phyloP scores from a whole-genome alignment of 2,329 filamentous ascomycete genomes.

The Phialophora expanda region DNA sequence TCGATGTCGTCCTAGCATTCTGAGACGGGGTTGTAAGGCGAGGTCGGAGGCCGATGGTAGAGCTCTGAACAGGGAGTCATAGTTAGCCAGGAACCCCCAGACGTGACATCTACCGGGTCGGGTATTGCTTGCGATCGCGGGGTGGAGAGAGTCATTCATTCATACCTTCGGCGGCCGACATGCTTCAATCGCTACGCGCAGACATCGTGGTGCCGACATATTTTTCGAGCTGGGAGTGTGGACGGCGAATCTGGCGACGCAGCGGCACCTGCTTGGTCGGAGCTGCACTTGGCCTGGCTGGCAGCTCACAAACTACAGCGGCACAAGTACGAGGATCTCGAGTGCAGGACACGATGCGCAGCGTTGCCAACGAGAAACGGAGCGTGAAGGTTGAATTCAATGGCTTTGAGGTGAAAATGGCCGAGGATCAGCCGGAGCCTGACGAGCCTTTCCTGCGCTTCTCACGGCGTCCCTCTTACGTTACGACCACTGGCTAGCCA shows the following conservation, averaged over 20 bases:
- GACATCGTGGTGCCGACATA: slow-evolving; percentile 37
- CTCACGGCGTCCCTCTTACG: neutral
- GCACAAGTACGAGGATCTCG: neutral
- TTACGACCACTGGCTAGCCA: neutral
- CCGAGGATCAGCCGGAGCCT: neutral
- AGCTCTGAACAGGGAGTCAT: slow-evolving; percentile 9
- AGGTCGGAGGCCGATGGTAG: slow-evolving; percentile 12
- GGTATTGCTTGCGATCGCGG: no score
- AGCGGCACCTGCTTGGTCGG: neutral
- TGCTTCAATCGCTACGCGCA: slow-evolving; percentile 37
- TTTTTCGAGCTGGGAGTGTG: neutral
- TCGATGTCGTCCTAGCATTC: neutral
- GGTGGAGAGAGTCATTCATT: neutral
- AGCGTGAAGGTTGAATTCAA: neutral
- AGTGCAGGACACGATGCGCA: neutral
- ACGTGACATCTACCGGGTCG: neutral
- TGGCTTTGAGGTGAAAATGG: neutral
- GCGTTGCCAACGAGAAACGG: neutral
- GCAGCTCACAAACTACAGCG: neutral
- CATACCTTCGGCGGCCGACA: slow-evolving; percentile 36
- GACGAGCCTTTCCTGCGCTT: neutral
- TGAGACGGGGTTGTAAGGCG: slow-evolving; percentile 8
- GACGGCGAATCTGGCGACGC: neutral
- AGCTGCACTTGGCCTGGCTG: neutral
- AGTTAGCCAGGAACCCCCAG: neutral